These are phyloP conservation scores for Cucurbita moschata DNA, from an alignment of 306 rosid genomes.

Conservation along the genomic window DNA sequence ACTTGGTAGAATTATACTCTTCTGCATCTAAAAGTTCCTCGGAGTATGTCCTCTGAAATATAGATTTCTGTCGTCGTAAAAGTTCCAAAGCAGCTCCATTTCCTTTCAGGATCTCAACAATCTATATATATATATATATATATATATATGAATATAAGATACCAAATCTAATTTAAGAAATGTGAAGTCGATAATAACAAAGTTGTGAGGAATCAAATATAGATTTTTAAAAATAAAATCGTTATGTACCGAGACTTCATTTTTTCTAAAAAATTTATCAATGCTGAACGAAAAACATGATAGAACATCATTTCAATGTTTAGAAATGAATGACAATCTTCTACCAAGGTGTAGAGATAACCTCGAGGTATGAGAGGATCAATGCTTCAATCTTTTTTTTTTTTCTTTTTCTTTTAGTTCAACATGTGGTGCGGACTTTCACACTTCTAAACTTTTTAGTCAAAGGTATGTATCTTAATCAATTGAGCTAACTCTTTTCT, in stretches of 20 bases:
- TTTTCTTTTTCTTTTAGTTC: no score
- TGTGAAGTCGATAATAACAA: no score
- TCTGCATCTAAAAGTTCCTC: slow-evolving; percentile 74
- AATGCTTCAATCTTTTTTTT: no score
- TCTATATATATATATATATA: slow-evolving; percentile 30
- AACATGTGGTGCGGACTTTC: no score
- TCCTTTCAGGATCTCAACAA: slow-evolving; percentile 41
- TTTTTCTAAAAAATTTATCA: background rate
- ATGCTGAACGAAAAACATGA: no score
- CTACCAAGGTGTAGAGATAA: background rate
- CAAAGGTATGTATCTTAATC: no score
- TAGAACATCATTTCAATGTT: background rate
- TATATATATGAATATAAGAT: background rate
- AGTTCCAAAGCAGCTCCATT: slow-evolving; percentile 23
- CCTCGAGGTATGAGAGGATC: background rate
- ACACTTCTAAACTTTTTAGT: background rate
- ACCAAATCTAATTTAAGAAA: no score
- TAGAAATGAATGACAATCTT: background rate
- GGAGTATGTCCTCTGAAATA: slow-evolving; percentile 55
- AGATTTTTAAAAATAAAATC: no score
- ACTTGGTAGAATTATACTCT: slow-evolving; percentile 71
- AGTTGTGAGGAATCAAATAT: no score
- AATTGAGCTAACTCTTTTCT: no score
- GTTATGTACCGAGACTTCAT: background rate
- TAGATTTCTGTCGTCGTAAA: slow-evolving; percentile 30